These are phyloP conservation scores for Myriosclerotinia duriaeana DNA, from an alignment of 2,329 filamentous ascomycete species.

Conservation along the genomic window DNA sequence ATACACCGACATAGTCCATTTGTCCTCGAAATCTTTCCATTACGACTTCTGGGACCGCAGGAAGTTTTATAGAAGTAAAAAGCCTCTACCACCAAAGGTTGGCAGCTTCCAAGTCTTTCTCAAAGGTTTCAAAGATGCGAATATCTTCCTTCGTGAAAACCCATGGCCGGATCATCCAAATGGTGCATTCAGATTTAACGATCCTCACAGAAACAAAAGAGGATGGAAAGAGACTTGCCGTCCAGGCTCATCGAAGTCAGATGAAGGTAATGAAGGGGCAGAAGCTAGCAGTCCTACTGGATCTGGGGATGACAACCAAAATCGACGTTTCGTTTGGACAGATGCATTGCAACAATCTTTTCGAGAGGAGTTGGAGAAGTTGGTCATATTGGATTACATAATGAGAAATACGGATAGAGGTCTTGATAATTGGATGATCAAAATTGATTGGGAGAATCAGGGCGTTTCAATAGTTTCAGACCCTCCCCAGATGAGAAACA, in stretches of 20 bases:
- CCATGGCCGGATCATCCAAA: slow-evolving; percentile 88
- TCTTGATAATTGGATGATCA: slow-evolving; percentile 99
- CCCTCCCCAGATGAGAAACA: slow-evolving; percentile 66
- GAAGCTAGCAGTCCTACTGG: slow-evolving; percentile 43
- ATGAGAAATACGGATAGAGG: slow-evolving; percentile 98
- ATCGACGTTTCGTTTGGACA: slow-evolving; percentile 73
- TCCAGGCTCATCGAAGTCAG: slow-evolving; percentile 55
- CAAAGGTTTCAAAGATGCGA: slow-evolving; percentile 95
- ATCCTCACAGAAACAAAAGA: slow-evolving; percentile 66
- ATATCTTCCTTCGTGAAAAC: slow-evolving; percentile 89
- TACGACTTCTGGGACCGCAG: slow-evolving; percentile 97
- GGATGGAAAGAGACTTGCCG: slow-evolving; percentile 82
- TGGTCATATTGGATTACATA: slow-evolving; percentile 97
- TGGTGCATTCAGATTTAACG: slow-evolving; percentile 64
- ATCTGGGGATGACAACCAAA: slow-evolving; percentile 30
- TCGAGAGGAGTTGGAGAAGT: slow-evolving; percentile 90
- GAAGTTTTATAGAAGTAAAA: slow-evolving; percentile 83
- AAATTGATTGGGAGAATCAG: slow-evolving; percentile 81
- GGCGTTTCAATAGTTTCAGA: slow-evolving; percentile 85
- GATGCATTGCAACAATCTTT: slow-evolving; percentile 86
- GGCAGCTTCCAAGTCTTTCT: slow-evolving; percentile 98
- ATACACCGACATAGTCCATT: slow-evolving; percentile 90
- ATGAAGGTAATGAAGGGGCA: slow-evolving; percentile 61
- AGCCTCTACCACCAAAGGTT: slow-evolving; percentile 80
- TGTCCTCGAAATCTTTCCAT: slow-evolving; percentile 96